Conservation (phyloP, 169 alveolate species). For the Babesia ovis region DNA sequence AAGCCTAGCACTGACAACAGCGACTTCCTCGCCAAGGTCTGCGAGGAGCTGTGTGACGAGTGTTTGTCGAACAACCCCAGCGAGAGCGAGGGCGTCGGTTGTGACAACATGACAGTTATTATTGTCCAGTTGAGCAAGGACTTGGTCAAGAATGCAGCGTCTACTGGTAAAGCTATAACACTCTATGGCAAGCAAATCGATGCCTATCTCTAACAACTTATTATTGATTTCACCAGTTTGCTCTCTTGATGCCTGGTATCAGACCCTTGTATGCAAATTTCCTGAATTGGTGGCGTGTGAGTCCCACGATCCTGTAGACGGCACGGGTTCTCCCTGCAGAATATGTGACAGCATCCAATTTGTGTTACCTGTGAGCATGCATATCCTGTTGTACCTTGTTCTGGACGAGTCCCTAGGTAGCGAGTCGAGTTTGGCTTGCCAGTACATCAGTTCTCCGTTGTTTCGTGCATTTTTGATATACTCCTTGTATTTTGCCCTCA, state of each 20-base stretch:
- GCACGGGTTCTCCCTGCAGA: conserved; percentile 74
- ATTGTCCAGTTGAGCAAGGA: conserved; percentile 70
- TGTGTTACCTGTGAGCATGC: conserved; percentile 72
- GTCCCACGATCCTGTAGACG: conserved; percentile 67
- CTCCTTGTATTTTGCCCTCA: conserved; percentile 65
- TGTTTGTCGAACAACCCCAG: conserved; percentile 86
- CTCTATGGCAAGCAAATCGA: conserved; percentile 48
- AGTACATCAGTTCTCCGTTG: conserved; percentile 69
- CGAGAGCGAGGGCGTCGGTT: conserved; percentile 89
- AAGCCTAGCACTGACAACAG: conserved; percentile 24
- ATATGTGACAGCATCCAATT: not conserved
- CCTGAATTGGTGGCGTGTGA: conserved; percentile 74
- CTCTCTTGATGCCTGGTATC: conserved; percentile 75
- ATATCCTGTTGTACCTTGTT: conserved; percentile 63
- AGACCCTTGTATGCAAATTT: conserved; percentile 67
- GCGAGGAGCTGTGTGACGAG: conserved; percentile 87
- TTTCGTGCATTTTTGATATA: conserved; percentile 69
- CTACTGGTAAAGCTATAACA: conserved; percentile 22
- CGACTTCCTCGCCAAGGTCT: conserved; percentile 73
- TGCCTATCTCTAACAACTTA: conserved; percentile 25
- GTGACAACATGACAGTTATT: conserved; percentile 94
- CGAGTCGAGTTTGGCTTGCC: conserved; percentile 71
- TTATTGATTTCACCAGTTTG: conserved; percentile 69
- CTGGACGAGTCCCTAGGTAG: conserved; percentile 74
- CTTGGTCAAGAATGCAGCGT: conserved; percentile 10